These are phyloP conservation scores for Botrytis porri DNA, from an alignment of 2,329 filamentous ascomycete species.

Conservation along the genomic window DNA sequence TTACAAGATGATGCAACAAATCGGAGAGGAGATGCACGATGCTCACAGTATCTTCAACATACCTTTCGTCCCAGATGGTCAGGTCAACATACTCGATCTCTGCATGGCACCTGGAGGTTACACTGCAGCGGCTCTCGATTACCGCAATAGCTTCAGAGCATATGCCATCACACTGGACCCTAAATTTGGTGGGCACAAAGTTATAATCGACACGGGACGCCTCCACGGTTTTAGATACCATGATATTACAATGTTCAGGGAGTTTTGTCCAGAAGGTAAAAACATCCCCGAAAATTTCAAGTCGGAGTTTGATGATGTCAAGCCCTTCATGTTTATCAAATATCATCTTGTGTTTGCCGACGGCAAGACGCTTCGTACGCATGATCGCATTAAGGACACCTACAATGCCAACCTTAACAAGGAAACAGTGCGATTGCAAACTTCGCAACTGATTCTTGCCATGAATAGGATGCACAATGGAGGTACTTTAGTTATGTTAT, in stretches of 20 bases:
- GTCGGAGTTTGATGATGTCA: constrained; percentile 21
- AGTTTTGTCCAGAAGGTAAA: constrained; percentile 24
- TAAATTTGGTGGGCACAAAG: constrained; percentile 28
- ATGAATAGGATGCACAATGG: constrained; percentile 26
- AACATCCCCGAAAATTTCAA: constrained; percentile 20
- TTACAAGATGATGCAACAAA: constrained; percentile 44
- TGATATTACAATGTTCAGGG: constrained; percentile 30
- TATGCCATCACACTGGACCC: constrained; percentile 28
- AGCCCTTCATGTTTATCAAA: constrained; percentile 27
- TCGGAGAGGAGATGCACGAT: constrained; percentile 44
- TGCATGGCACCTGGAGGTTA: constrained; percentile 32
- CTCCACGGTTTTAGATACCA: not conserved
- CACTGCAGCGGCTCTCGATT: constrained; percentile 17
- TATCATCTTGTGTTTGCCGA: constrained; percentile 35
- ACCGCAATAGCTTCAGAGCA: constrained; percentile 19
- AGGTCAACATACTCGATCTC: constrained; percentile 31
- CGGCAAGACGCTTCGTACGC: constrained; percentile 31
- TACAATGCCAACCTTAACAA: constrained; percentile 22
- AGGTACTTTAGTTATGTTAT: constrained; percentile 31
- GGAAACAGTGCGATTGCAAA: constrained; percentile 25
- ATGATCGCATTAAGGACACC: constrained; percentile 23
- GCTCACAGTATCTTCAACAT: constrained; percentile 21
- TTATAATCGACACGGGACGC: constrained; percentile 21
- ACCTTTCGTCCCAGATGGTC: not conserved
- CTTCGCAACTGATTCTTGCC: constrained; percentile 32